A percentile compares a stretch with the other conserved stretches of the same genome.
phyloP scores from a whole-genome alignment of 371 early-diverging fungal genomes.

The Lichtheimia ramosa region DNA sequence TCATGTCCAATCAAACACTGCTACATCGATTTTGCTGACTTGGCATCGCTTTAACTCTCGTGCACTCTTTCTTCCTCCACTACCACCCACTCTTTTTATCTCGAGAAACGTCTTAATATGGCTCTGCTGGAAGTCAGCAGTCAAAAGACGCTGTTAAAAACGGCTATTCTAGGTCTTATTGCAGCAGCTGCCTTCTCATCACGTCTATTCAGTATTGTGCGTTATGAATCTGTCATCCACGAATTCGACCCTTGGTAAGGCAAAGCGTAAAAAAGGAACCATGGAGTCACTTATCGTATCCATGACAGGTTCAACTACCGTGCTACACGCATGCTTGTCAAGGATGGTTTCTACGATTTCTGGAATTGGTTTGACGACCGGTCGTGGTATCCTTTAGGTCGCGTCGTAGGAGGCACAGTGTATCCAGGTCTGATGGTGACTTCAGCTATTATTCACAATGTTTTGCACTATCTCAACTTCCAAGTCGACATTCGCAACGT shows the following conservation, averaged over 20 bases:
- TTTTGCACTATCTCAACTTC: conserved; percentile 86
- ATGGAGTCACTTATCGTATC: too few species aligned
- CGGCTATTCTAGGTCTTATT: conserved; percentile 83
- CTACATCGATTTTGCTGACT: too few species aligned
- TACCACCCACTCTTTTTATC: too few species aligned
- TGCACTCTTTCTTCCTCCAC: too few species aligned
- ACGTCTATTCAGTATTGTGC: conserved; percentile 95
- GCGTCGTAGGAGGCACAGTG: conserved; percentile 97
- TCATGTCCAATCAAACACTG: too few species aligned
- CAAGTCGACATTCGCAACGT: conserved; percentile 97
- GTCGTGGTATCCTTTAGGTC: conserved; percentile 98
- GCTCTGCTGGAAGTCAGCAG: conserved; percentile 52
- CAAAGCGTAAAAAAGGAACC: not conserved
- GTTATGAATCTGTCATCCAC: conserved; percentile 97
- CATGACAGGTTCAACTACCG: conserved; percentile 93
- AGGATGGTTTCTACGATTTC: conserved; percentile 95
- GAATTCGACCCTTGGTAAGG: conserved; percentile 97
- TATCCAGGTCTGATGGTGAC: conserved; percentile 99
- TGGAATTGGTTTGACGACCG: conserved; percentile 99
- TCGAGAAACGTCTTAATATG: conserved; percentile 22
- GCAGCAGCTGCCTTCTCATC: conserved; percentile 87
- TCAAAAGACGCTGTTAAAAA: conserved; percentile 61
- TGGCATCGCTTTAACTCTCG: too few species aligned
- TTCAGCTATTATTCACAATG: conserved; percentile 92
- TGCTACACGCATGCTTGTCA: conserved; percentile 94